These are phyloP conservation scores for Ophiostoma fasciatum DNA, from an alignment of 2,329 filamentous ascomycete species.

Conservation along the genomic window DNA sequence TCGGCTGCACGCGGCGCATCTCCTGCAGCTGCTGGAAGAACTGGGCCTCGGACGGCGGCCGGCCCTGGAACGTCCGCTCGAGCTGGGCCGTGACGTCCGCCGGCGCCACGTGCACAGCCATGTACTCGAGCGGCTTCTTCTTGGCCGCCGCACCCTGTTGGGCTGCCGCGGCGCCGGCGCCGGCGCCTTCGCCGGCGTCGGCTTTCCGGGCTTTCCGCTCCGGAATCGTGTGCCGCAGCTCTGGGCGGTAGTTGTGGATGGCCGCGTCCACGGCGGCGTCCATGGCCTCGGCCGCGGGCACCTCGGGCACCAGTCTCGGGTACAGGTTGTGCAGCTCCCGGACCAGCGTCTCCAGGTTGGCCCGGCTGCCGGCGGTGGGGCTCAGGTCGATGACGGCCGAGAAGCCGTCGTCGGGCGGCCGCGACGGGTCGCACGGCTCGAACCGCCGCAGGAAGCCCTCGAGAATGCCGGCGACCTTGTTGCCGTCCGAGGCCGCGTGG, in stretches of 20 bases:
- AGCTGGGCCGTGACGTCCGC: conserved; percentile 38
- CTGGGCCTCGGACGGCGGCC: conserved; percentile 34
- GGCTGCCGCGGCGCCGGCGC: conserved; percentile 20
- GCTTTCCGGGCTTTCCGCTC: conserved; percentile 29
- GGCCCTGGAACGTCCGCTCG: conserved; percentile 50
- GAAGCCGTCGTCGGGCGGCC: conserved; percentile 65
- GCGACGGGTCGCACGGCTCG: conserved; percentile 54
- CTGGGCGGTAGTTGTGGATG: conserved; percentile 61
- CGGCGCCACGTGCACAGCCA: conserved; percentile 33
- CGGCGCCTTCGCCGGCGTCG: conserved; percentile 21
- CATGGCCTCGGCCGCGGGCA: conserved; percentile 60
- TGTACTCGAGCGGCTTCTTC: conserved; percentile 39
- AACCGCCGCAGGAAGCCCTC: conserved; percentile 82
- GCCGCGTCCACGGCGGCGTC: conserved; percentile 67
- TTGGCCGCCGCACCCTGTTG: conserved; percentile 21
- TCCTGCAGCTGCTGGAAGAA: conserved; percentile 67
- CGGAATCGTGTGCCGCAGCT: conserved; percentile 61
- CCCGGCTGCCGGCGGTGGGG: conserved; percentile 58
- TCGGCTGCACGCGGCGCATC: conserved; percentile 59
- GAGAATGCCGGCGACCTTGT: conserved; percentile 82
- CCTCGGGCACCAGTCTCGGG: conserved; percentile 55
- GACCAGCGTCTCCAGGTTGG: conserved; percentile 73
- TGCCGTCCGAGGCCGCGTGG: conserved; percentile 58
- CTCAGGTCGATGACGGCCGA: conserved; percentile 77
- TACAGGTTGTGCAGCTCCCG: conserved; percentile 58